phyloP scores from a whole-genome alignment of 805 yeast genomes.

The Saccharomycopsis fodiens region DNA sequence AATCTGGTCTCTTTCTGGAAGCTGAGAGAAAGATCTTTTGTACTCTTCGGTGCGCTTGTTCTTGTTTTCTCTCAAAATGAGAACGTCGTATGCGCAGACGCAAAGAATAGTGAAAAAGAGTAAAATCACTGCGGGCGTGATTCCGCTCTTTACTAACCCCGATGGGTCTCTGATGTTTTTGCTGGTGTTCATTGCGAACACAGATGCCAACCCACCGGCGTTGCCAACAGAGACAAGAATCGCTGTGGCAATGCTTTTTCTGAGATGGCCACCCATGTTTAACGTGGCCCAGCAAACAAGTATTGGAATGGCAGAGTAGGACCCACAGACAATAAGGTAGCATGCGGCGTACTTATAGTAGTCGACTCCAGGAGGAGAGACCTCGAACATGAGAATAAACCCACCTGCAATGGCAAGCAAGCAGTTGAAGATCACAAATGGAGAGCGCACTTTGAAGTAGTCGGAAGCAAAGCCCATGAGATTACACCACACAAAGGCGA shows the following conservation, averaged over 20 bases:
- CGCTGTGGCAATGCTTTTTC: constrained; percentile 52
- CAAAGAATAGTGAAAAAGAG: constrained; percentile 34
- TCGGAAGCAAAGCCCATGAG: constrained; percentile 47
- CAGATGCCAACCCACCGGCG: constrained; percentile 51
- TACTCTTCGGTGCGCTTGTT: constrained; percentile 22
- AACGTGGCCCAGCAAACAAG: constrained; percentile 59
- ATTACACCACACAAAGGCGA: constrained; percentile 50
- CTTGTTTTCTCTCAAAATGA: constrained; percentile 25
- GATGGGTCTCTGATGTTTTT: constrained; percentile 17
- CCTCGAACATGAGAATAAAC: constrained; percentile 28
- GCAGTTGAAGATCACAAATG: constrained; percentile 23
- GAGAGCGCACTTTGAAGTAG: constrained; percentile 29
- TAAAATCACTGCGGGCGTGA: constrained; percentile 42
- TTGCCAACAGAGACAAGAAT: constrained; percentile 65
- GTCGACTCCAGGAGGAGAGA: constrained; percentile 35
- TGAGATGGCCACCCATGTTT: constrained; percentile 54
- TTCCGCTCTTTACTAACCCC: constrained; percentile 33
- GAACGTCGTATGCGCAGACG: constrained; percentile 30
- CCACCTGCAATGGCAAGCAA: constrained; percentile 41
- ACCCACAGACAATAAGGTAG: constrained; percentile 50
- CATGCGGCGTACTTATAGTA: constrained; percentile 51
- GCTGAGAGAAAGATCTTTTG: constrained; percentile 8
- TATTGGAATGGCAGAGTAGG: constrained; percentile 58
- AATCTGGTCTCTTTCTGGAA: constrained; percentile 14
- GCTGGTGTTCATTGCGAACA: constrained; percentile 27